Conservation (phyloP, 768 basidiomycete species). For the Lepiota venenata region DNA sequence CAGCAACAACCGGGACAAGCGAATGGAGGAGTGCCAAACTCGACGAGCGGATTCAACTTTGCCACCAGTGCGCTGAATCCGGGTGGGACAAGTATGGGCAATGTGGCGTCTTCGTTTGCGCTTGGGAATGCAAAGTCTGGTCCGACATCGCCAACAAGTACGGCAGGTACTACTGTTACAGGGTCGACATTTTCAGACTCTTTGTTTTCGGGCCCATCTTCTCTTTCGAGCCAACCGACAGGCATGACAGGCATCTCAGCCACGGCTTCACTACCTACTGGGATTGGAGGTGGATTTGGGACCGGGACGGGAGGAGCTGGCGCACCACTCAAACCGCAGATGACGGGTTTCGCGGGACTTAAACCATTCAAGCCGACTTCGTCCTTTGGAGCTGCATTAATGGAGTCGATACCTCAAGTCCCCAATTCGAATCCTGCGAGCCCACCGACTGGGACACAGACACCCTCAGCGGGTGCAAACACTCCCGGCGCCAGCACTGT, state of each 20-base stretch:
- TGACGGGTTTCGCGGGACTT: slow-evolving; percentile 55
- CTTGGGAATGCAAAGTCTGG: slow-evolving; percentile 31
- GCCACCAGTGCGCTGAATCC: slow-evolving; percentile 36
- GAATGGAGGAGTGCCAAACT: slow-evolving; percentile 17
- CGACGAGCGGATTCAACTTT: slow-evolving; percentile 32
- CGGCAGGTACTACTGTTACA: slow-evolving; percentile 28
- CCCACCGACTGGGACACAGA: slow-evolving; percentile 35
- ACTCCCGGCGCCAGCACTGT: slow-evolving; percentile 17
- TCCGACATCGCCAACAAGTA: slow-evolving; percentile 18
- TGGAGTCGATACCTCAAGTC: slow-evolving; percentile 74
- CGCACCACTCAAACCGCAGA: slow-evolving; percentile 39
- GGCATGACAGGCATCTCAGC: slow-evolving; percentile 29
- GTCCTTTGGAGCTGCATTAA: slow-evolving; percentile 71
- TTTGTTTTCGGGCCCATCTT: slow-evolving; percentile 36
- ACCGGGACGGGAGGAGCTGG: not conserved
- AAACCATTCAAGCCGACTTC: slow-evolving; percentile 84
- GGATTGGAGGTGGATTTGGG: not conserved
- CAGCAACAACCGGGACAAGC: slow-evolving; percentile 24
- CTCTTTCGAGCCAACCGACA: slow-evolving; percentile 49
- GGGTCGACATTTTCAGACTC: slow-evolving; percentile 47
- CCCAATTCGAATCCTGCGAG: slow-evolving; percentile 48
- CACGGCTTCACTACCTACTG: slow-evolving; percentile 8
- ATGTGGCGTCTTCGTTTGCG: slow-evolving; percentile 73
- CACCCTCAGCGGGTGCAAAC: not conserved
- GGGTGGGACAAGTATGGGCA: slow-evolving; percentile 56